Base-by-base conservation (phyloP, 768 basidiomycete species). In the Termitomyces sp. region DNA sequence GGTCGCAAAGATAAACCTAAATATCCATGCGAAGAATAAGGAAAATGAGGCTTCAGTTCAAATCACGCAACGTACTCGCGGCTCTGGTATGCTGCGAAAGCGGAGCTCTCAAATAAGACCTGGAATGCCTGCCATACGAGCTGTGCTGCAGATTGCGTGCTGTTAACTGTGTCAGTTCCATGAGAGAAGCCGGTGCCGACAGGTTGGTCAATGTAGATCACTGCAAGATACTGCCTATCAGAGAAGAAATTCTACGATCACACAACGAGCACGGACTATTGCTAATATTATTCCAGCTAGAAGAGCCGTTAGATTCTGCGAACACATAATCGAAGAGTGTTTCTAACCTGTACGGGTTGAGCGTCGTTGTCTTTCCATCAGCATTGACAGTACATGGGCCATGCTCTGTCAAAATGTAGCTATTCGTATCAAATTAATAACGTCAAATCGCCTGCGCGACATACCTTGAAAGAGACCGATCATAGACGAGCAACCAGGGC, bases 161-260 rank as follows among this genome's bases (percentile, higher is more conserved):
- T 83, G 63, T 87, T 85, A 20, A 85, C 83, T 0, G 78, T 79
- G 58, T 83, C 79, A 0, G 69, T 78, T n/a, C 87, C 86, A 59
- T 80, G 82, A 0, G 87, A 88, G 67, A 87, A 88, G 7, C 87
- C 87, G 1, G 85, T 81, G 0, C 85, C 85, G 46, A 88, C 83
- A 7, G 87, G 87, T 67, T 88, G 86, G 69, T 88, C 87, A 39
- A 88, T 84, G 68, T 88, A 88, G 42, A 89, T 84, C 71, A 89
- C 87, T 89, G 55, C 2, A 18, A n/a, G 16, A 15, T 28, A 39
- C 13, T 36, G 8, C 4, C n/a, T 9, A 24, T 32, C 20, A 44
- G 39, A 40, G n/a, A 18, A 44, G 36, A 28, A 55, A 13, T 28
- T 28, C 49, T 49, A 35, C 55, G 9, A 35, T 35, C 35, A 18